phyloP scores from a whole-genome alignment of 768 basidiomycete genomes.

The Leccinum longicurvipes region DNA sequence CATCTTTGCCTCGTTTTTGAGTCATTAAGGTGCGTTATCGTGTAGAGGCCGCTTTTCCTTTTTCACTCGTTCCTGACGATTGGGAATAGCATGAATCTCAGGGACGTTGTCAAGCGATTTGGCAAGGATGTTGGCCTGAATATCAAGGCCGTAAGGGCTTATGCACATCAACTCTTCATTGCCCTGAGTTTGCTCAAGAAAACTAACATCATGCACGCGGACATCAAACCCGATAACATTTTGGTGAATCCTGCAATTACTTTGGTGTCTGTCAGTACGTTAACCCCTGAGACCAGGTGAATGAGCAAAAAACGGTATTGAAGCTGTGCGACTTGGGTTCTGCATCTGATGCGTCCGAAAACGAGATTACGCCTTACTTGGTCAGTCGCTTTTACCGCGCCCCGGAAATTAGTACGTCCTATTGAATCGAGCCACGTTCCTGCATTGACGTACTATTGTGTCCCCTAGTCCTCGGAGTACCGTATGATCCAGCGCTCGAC shows the following conservation, averaged over 20 bases:
- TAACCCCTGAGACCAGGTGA: slow-evolving; percentile 57
- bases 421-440: background rate
- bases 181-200: slow-evolving; percentile 82
- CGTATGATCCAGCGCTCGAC: slow-evolving; percentile 92
- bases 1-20: slow-evolving; percentile 97
- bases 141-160: slow-evolving; percentile 96
- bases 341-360: slow-evolving; percentile 90
- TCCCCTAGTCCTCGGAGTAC: slow-evolving; percentile 83
- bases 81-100: slow-evolving; percentile 83
- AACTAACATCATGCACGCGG: slow-evolving; percentile 94
- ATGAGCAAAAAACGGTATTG: slow-evolving; percentile 87
- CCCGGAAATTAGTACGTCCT: slow-evolving; percentile 88
- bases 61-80: slow-evolving; percentile 9
- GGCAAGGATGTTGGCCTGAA: slow-evolving; percentile 98
- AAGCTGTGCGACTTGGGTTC: slow-evolving; percentile 98
- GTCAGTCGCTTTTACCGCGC: slow-evolving; percentile 97
- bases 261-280: slow-evolving; percentile 14
- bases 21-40: slow-evolving; percentile 66
- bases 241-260: slow-evolving; percentile 52
- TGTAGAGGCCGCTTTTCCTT: slow-evolving; percentile 2
- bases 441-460: slow-evolving; percentile 12
- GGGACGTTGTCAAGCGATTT: slow-evolving; percentile 96
- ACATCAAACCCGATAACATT: slow-evolving; percentile 98
- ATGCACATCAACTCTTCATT: slow-evolving; percentile 94
- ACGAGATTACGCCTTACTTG: slow-evolving; percentile 97